Base-by-base conservation (phyloP, 352 stramenopile genomes). In the Pythium scleroteichum region DNA sequence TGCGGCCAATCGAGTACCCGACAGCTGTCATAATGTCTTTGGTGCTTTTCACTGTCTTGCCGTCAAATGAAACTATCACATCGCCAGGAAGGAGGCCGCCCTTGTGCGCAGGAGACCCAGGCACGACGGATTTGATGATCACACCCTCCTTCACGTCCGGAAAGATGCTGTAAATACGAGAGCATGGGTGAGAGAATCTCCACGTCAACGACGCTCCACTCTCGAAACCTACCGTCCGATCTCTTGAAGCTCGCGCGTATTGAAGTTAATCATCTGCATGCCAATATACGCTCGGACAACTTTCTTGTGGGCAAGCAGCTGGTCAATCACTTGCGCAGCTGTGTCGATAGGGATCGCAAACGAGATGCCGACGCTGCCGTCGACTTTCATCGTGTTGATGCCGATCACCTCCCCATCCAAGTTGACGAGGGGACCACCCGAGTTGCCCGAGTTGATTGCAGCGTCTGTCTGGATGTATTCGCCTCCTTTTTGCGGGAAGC, bases 371-470 rank as follows among this genome's bases (percentile, higher is more conserved):
- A 88, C 88, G 52, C 79, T 89, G 17, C 85, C 82, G 56, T 88
- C 79, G n/a, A 97, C 83, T 67, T 97, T 97, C 81, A 98, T 96
- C 8, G 88, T 96, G 72, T 98, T 98, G 68, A 98, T 98, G 33
- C 93, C 93, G 46, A 98, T 95, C 26, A 98, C 91, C 39, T 97
- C 75, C 23, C 93, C 93, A 58, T 97, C 88, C 38, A 98, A 59
- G 62, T 98, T 97, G 45, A 98, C 85, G 29, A 98, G 83, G n/a
- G 93, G 93, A 0, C 93, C 93, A 19, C 93, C 93, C 52, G 87
- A 97, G 68, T 98, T 98, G 46, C 93, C 93, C 32, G 82, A 70
- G 68, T 98, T 97, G 59, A 98, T 97, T 20, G 93, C 92, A 9
- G 93, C 93, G 74, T 98, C 93, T 20, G 93, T 98, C 72, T 98